These are phyloP conservation scores for Penicillium sp. DNA, from an alignment of 2,329 filamentous ascomycete genomes.

Conservation along the genomic window DNA sequence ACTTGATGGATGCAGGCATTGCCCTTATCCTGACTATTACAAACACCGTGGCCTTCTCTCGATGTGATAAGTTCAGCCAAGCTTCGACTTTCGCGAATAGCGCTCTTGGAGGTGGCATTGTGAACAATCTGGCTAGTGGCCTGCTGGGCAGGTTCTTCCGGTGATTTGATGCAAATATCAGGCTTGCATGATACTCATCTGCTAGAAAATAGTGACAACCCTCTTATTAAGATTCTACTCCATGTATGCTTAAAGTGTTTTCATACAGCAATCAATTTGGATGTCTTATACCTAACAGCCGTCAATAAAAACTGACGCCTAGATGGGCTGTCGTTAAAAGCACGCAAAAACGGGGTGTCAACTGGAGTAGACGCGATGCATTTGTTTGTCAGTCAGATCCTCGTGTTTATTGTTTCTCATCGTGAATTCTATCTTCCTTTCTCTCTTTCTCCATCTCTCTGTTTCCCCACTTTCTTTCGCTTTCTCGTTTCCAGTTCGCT, in stretches of 20 bases:
- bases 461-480: not conserved
- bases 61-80: constrained; percentile 55
- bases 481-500: no score
- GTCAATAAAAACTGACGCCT: not conserved
- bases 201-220: not conserved
- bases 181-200: not conserved
- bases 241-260: constrained; percentile 7
- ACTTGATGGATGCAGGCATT: constrained; percentile 40
- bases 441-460: not conserved
- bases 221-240: not conserved
- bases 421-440: not conserved
- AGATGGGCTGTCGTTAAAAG: no score
- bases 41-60: constrained; percentile 53
- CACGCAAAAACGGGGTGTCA: no score
- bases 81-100: constrained; percentile 59
- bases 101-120: constrained; percentile 56
- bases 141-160: constrained; percentile 58
- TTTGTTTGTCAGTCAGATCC: no score
- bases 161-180: constrained; percentile 21
- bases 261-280: constrained; percentile 7
- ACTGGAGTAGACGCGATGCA: no score
- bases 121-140: constrained; percentile 55
- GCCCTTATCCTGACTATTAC: constrained; percentile 52
- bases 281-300: not conserved
- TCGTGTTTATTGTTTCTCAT: no score